These are phyloP conservation scores for Fusarium lyarnte DNA, from an alignment of 2,329 filamentous ascomycete genomes.

Conservation along the genomic window DNA sequence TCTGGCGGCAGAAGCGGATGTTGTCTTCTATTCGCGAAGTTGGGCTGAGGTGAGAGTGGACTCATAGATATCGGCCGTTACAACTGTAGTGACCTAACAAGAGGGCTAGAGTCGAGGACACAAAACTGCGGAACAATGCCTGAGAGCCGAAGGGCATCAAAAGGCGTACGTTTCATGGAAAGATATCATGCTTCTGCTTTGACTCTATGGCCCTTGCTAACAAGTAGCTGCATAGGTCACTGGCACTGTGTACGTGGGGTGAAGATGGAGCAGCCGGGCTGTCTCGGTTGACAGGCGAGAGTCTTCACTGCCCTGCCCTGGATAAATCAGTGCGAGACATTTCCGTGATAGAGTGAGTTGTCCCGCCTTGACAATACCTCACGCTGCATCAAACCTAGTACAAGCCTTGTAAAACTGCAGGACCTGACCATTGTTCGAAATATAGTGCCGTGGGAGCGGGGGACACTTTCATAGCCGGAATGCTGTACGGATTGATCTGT, in stretches of 20 bases:
- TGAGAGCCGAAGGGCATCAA: constrained; percentile 54
- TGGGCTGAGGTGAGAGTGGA: constrained; percentile 71
- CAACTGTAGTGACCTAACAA: constrained; percentile 25
- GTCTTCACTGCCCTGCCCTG: constrained; percentile 54
- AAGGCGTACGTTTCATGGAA: constrained; percentile 61
- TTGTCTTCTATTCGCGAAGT: constrained; percentile 77
- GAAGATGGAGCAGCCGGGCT: constrained; percentile 55
- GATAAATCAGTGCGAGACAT: constrained; percentile 48
- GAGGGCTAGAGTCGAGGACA: constrained; percentile 51
- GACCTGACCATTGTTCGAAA: constrained; percentile 36
- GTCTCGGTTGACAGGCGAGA: constrained; percentile 44
- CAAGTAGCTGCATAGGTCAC: constrained; percentile 48
- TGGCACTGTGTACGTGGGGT: constrained; percentile 69
- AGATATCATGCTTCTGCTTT: constrained; percentile 2
- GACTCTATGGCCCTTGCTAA: constrained; percentile 32
- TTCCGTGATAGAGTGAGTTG: constrained; percentile 70
- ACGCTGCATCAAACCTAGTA: constrained; percentile 11
- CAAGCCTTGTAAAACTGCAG: constrained; percentile 26
- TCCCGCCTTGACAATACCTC: constrained; percentile 36
- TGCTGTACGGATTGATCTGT: constrained; percentile 69
- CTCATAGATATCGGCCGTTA: constrained; percentile 5
- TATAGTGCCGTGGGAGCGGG: constrained; percentile 76
- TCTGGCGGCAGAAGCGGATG: constrained; percentile 70
- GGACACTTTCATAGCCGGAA: constrained; percentile 79
- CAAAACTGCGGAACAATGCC: constrained; percentile 59